phyloP scores from a whole-genome alignment of 2,329 filamentous ascomycete genomes.

The Trichoderma cornu-damae region DNA sequence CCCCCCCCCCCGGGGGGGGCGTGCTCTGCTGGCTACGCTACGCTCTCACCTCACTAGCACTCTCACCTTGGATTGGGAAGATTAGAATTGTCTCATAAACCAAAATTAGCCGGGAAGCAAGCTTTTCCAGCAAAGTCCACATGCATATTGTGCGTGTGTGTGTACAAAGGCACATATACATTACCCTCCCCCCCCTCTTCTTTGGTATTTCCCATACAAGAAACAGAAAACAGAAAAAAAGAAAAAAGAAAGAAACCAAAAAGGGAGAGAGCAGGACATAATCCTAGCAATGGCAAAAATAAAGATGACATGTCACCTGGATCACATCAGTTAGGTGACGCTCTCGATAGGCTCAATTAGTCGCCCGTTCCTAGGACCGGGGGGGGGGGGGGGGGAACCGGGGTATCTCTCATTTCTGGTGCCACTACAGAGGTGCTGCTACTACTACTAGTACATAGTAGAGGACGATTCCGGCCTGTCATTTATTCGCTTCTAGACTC shows the following conservation, averaged over 20 bases:
- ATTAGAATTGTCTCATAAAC: no score
- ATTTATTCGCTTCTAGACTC: background rate
- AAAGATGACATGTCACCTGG: background rate
- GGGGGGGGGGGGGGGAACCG: background rate
- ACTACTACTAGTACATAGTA: background rate
- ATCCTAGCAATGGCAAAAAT: background rate
- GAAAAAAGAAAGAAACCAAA: background rate
- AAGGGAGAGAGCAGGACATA: background rate
- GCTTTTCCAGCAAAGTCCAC: no score
- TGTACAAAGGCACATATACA: background rate
- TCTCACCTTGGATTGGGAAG: no score
- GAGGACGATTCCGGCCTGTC: background rate
- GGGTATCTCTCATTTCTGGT: background rate
- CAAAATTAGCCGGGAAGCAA: no score
- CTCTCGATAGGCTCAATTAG: background rate
- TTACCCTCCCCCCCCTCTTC: background rate
- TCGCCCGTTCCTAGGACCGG: background rate
- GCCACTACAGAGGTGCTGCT: background rate
- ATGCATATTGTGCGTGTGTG: slow-evolving; percentile 1
- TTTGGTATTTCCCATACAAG: background rate
- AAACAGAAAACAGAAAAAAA: no score
- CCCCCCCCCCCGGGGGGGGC: no score
- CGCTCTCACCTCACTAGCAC: no score
- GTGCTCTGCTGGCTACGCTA: no score
- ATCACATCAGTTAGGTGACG: background rate